These are phyloP conservation scores for Senecio squalidus DNA, from an alignment of 140 eudicot genomes.

Conservation along the genomic window DNA sequence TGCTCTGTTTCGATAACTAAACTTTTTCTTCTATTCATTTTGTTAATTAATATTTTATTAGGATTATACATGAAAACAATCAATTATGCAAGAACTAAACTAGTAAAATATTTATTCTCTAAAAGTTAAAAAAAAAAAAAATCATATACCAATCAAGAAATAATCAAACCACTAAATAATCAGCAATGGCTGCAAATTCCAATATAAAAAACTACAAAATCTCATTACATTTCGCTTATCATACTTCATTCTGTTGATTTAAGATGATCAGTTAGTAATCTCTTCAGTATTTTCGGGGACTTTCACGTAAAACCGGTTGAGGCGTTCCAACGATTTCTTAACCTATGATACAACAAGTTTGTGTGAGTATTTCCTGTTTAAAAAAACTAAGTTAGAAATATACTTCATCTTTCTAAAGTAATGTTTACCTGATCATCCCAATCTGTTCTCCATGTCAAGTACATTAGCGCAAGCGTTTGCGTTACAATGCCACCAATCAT, in stretches of 20 bases:
- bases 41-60: background rate
- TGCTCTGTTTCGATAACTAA: too few relatives aligned
- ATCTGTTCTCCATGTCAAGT: slow-evolving; percentile 68
- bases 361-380: too few relatives aligned
- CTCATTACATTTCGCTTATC: slow-evolving; percentile 12
- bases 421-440: slow-evolving; percentile 85
- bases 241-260: background rate
- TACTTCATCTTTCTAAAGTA: too few relatives aligned
- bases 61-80: background rate
- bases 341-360: slow-evolving; percentile 49
- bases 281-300: slow-evolving; percentile 23
- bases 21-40: too few relatives aligned
- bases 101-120: slow-evolving; percentile 2
- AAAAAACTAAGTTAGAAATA: too few relatives aligned
- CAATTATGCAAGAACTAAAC: background rate
- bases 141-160: slow-evolving; percentile 13
- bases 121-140: background rate
- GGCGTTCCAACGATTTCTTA: slow-evolving; percentile 43
- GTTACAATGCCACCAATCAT: slow-evolving; percentile 60
- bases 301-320: slow-evolving; percentile 42
- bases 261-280: slow-evolving; percentile 15
- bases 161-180: slow-evolving; percentile 8
- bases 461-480: slow-evolving; percentile 48
- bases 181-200: slow-evolving; percentile 18
- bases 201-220: slow-evolving; percentile 1